phyloP scores from a whole-genome alignment of 225 moss, liverwort and hornwort species.

The Straminergon stramineum region DNA sequence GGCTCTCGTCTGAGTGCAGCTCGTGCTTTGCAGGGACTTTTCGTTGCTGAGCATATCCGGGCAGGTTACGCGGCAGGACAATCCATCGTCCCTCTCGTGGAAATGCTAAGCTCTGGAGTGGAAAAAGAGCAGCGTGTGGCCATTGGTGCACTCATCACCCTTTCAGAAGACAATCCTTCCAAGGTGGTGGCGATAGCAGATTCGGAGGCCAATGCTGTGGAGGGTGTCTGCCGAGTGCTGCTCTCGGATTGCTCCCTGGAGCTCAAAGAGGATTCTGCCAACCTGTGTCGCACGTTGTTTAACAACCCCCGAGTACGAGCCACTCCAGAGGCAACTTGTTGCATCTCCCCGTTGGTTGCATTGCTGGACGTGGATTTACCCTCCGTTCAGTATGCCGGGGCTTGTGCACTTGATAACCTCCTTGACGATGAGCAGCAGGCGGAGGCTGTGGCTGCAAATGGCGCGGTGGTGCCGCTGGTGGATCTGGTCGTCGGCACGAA shows the following conservation, averaged over 20 bases:
- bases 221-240: constrained; percentile 82
- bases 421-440: constrained; percentile 98
- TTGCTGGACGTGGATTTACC: constrained; percentile 70
- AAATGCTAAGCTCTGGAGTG: constrained; percentile 89
- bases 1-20: constrained; percentile 93
- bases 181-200: constrained; percentile 97
- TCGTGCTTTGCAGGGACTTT: constrained; percentile 75
- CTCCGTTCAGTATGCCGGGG: constrained; percentile 88
- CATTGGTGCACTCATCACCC: constrained; percentile 73
- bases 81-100: constrained; percentile 83
- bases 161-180: constrained; percentile 87
- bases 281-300: constrained; percentile 84
- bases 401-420: constrained; percentile 84
- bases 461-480: constrained; percentile 92
- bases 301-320: constrained; percentile 86
- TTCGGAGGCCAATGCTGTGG: constrained; percentile 94
- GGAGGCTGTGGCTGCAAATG: constrained; percentile 96
- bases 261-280: constrained; percentile 88
- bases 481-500: constrained; percentile 73
- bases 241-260: constrained; percentile 84
- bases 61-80: constrained; percentile 91
- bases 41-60: constrained; percentile 81
- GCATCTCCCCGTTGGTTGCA: constrained; percentile 89
- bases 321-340: constrained; percentile 83
- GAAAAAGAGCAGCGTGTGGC: constrained; percentile 96